Evolutionary conservation across 2,329 filamentous ascomycete genomes (phyloP).

Genomic region (Fusarium sp.): DNA sequence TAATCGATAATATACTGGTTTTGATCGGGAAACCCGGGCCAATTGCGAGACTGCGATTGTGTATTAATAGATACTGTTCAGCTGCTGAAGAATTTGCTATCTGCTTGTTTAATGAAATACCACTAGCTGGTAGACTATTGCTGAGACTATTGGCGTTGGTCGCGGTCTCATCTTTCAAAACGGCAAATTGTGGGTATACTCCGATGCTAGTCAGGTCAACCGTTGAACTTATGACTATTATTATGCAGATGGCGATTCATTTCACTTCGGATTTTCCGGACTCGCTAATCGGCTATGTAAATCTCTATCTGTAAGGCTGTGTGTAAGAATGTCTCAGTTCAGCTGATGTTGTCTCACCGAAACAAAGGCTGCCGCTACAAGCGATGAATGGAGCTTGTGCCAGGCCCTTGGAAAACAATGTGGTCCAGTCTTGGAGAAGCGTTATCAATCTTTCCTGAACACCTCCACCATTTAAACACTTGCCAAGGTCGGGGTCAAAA

Average conservation of each 20-base stretch:
- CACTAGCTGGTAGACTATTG: neutral
- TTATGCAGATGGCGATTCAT: neutral
- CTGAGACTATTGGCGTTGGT: neutral
- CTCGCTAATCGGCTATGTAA: neutral
- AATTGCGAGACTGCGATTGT: no score
- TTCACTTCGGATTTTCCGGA: neutral
- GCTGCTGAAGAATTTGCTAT: neutral
- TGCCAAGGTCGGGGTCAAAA: neutral
- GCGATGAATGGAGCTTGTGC: neutral
- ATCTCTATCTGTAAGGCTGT: neutral
- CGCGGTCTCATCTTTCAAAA: fast-evolving
- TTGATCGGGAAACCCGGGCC: neutral
- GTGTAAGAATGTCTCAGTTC: neutral
- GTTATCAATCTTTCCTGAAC: neutral
- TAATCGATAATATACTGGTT: no score
- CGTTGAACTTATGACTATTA: neutral
- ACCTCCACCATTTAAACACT: neutral
- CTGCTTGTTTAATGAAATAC: no score
- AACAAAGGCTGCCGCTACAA: neutral
- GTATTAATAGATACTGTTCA: neutral
- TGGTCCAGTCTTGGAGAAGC: neutral
- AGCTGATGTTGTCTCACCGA: neutral
- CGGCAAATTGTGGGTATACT: neutral
- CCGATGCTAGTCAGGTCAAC: neutral
- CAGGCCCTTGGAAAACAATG: neutral